Conservation (phyloP, 495 filamentous ascomycete genomes). For the Friedmanniomyces simplex region DNA sequence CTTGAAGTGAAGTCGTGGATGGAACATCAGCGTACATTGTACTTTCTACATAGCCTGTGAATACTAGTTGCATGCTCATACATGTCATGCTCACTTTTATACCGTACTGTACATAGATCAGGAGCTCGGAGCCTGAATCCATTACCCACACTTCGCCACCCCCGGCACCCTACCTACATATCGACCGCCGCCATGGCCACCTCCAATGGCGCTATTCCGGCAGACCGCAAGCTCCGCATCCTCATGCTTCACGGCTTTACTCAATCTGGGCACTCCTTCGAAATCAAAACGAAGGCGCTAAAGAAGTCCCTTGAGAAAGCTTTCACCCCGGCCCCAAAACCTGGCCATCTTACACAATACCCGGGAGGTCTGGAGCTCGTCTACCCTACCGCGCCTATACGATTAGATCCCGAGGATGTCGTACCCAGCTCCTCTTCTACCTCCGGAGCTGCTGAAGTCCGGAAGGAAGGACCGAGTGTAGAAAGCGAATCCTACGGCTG, state of each 20-base stretch:
- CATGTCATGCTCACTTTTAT: background rate
- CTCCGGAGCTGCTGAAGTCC: slow-evolving; percentile 47
- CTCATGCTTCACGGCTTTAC: slow-evolving; percentile 65
- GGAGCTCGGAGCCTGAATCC: background rate
- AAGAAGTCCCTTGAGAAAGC: slow-evolving; percentile 68
- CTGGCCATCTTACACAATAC: slow-evolving; percentile 19
- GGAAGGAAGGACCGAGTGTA: slow-evolving; percentile 30
- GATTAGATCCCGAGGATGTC: slow-evolving; percentile 55
- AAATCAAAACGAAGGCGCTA: slow-evolving; percentile 77
- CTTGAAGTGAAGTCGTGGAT: no score
- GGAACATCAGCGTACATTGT: no score
- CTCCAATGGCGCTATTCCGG: background rate
- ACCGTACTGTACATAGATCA: background rate
- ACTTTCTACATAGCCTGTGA: background rate
- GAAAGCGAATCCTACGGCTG: slow-evolving; percentile 64
- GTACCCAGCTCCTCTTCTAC: background rate
- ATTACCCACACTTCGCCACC: background rate
- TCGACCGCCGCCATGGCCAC: slow-evolving; percentile 1
- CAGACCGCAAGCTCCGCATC: slow-evolving; percentile 25
- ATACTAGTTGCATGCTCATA: background rate
- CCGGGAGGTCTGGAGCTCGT: slow-evolving; percentile 39
- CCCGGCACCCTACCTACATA: background rate
- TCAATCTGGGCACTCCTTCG: slow-evolving; percentile 79
- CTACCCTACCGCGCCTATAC: slow-evolving; percentile 55
- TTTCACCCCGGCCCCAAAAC: slow-evolving; percentile 37